Evolutionary conservation across 176 grass and related monocot genomes (phyloP).

Genomic region (Pontederia paniculata): DNA sequence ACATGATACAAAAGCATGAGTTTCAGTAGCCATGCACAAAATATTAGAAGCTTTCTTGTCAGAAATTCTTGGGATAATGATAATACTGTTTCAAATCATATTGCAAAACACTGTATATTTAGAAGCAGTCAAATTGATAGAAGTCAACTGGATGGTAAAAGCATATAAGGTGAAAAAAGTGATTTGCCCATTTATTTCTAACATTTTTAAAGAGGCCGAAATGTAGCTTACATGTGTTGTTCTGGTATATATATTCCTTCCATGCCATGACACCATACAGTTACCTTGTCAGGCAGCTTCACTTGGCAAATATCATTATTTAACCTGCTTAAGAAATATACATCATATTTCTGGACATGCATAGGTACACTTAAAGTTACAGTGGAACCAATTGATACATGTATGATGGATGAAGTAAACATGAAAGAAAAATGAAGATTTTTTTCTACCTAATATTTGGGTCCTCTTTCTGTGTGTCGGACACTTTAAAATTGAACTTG

Average conservation of each 20-base stretch:
- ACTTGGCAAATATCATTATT: slow-evolving; percentile 33
- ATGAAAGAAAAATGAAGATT: slow-evolving; percentile 16
- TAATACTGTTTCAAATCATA: slow-evolving; percentile 4
- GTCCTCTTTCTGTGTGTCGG: slow-evolving; percentile 6
- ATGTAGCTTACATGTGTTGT: slow-evolving; percentile 62
- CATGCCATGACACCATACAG: slow-evolving; percentile 54
- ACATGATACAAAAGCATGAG: not conserved
- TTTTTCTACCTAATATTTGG: slow-evolving; percentile 32
- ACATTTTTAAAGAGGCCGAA: not conserved
- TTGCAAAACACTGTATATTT: not conserved
- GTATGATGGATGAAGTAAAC: not conserved
- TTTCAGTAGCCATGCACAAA: too few species aligned
- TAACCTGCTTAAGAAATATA: slow-evolving; percentile 33
- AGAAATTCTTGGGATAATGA: not conserved
- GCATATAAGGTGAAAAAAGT: not conserved
- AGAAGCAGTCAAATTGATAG: not conserved
- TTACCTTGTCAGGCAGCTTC: slow-evolving; percentile 35
- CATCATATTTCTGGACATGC: slow-evolving; percentile 9
- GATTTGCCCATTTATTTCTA: not conserved
- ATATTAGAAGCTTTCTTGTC: too few species aligned
- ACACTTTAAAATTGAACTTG: slow-evolving; percentile 25
- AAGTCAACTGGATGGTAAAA: slow-evolving; percentile 7
- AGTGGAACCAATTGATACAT: too few species aligned
- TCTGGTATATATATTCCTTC: slow-evolving; percentile 70
- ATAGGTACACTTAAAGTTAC: not conserved